Conservation (phyloP, 2,329 filamentous ascomycete genomes). For the Penicillium decumbens region DNA sequence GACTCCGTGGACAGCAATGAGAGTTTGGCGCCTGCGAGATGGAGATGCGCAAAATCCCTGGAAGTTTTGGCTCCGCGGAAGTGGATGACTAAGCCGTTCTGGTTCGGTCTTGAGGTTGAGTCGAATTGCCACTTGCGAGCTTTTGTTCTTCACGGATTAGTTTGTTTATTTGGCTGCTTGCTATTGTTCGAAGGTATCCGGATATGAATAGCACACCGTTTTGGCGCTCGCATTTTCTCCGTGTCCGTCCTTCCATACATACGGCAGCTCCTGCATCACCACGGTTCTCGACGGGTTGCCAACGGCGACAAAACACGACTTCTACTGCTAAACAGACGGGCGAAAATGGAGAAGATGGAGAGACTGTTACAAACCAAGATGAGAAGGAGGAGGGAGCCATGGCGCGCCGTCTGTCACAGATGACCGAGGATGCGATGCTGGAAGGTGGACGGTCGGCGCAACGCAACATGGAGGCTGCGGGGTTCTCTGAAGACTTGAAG, state of each 20-base stretch:
- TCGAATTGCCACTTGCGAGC: slow-evolving; percentile 8
- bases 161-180: background rate
- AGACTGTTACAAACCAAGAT: slow-evolving; percentile 9
- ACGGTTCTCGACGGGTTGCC: slow-evolving; percentile 22
- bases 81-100: slow-evolving; percentile 29
- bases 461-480: slow-evolving; percentile 57
- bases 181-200: background rate
- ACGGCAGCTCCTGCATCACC: slow-evolving; percentile 12
- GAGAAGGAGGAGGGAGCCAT: slow-evolving; percentile 51
- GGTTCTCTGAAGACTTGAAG: slow-evolving; percentile 60
- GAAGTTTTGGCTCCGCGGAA: slow-evolving; percentile 30
- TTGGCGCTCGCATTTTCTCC: slow-evolving; percentile 14
- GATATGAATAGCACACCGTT: slow-evolving; percentile 23
- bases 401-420: slow-evolving; percentile 53
- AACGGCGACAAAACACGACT: slow-evolving; percentile 21
- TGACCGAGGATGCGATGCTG: slow-evolving; percentile 57
- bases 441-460: slow-evolving; percentile 52
- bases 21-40: slow-evolving; percentile 11
- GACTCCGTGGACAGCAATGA: slow-evolving; percentile 12
- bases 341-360: slow-evolving; percentile 13
- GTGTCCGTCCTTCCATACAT: slow-evolving; percentile 11
- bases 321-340: slow-evolving; percentile 11
- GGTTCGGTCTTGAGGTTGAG: background rate
- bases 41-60: slow-evolving; percentile 15
- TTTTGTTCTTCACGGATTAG: background rate